Evolutionary conservation across 139 green algal genomes (phyloP), one percentile per base, ranked within the genome.

Genomic region (Micractinium conductrix): DNA sequence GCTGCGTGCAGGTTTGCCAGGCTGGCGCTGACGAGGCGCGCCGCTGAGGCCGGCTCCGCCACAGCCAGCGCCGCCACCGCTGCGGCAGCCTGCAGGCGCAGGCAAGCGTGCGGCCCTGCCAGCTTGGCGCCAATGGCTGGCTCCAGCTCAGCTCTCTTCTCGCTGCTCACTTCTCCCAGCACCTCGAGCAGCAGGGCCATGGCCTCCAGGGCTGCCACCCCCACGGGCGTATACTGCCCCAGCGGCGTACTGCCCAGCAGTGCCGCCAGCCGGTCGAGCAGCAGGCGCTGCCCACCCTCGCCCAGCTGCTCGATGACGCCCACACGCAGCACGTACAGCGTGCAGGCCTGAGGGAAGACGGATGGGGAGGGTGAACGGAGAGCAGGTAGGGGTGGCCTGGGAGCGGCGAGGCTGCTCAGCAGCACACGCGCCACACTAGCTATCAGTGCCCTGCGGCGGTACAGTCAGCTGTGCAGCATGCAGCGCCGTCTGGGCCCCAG

Each of bases 271-370:
- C 79, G 78, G 58, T 93, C 85, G 45, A 95, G 81, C 81, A 98
- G 84, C 71, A 86, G 67, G 19, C 91, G 81, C 83, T 92, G 90
- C 1, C 83, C 88, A 22, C 84, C 76, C 88, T 98, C 95, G 17
- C 88, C 86, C 88, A 98, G 89, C 67, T 79, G 86, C 72, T 93
- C 88, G 68, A 98, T 89, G 10, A 97, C 86, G 38, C 88, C 94
- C 19, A 91, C 87, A 0, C 95, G 88, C 67, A 98, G 75, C 45
- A 98, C 88, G 81, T 96, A 98, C 48, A 98, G 85, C 50, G 92
- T 90, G 63, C 87, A 92, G 0, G 95, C 95, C 90, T 96, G 92
- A 30, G 38, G 35, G 10, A 9, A 17, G 9, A 44, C 16, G 26
- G 53, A 26, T 35, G 53, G 6, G 55, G 2, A 2, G 24, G 37